These are phyloP conservation scores for Galeopsis tetrahit DNA, from an alignment of 257 asterid species.

Conservation along the genomic window DNA sequence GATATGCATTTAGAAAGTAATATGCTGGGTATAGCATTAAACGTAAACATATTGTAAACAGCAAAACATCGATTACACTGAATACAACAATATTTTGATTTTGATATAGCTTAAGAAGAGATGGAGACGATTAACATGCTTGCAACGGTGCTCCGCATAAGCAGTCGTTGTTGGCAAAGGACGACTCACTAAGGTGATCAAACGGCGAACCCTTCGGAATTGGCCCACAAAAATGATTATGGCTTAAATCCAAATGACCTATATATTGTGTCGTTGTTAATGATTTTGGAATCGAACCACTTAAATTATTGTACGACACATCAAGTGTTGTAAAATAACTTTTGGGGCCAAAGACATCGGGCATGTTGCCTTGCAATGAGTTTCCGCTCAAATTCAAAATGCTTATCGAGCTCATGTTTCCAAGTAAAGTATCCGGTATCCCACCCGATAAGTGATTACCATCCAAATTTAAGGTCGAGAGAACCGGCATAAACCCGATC, in stretches of 20 bases:
- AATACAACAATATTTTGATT: background rate
- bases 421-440: slow-evolving; percentile 50
- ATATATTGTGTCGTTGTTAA: slow-evolving; percentile 52
- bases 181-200: slow-evolving; percentile 68
- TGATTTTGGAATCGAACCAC: slow-evolving; percentile 66
- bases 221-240: slow-evolving; percentile 77
- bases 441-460: slow-evolving; percentile 56
- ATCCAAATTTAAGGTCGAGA: slow-evolving; percentile 70
- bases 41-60: background rate
- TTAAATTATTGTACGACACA: slow-evolving; percentile 57
- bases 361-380: slow-evolving; percentile 53
- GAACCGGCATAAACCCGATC: slow-evolving; percentile 79
- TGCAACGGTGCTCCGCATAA: slow-evolving; percentile 71
- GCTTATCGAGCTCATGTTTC: slow-evolving; percentile 54
- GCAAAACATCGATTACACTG: background rate
- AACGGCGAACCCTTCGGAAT: slow-evolving; percentile 77
- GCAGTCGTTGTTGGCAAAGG: slow-evolving; percentile 72
- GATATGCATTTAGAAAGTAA: too few relatives aligned
- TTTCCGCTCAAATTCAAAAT: slow-evolving; percentile 68
- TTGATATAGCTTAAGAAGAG: background rate
- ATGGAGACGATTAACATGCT: slow-evolving; percentile 37
- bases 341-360: slow-evolving; percentile 61
- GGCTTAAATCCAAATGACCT: slow-evolving; percentile 80
- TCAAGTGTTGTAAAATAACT: slow-evolving; percentile 68
- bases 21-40: background rate